phyloP scores from a whole-genome alignment of 2,329 filamentous ascomycete species.

The Zasmidium angulare region DNA sequence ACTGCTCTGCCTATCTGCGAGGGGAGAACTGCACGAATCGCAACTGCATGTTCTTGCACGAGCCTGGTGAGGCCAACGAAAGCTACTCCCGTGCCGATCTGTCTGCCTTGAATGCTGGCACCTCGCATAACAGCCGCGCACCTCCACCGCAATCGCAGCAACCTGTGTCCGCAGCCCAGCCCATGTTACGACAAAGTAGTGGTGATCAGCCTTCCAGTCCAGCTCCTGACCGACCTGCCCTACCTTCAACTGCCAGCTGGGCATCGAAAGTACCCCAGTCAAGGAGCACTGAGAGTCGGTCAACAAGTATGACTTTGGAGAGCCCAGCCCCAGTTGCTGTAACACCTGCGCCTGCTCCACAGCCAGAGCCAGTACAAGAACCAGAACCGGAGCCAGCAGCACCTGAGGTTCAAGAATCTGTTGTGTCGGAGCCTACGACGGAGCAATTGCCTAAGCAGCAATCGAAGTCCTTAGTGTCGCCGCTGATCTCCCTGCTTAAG shows the following conservation, averaged over 20 bases:
- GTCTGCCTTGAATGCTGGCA: constrained; percentile 89
- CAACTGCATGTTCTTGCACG: constrained; percentile 97
- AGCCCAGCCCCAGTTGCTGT: constrained; percentile 64
- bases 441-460: constrained; percentile 11
- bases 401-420: constrained; percentile 9
- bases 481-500: constrained; percentile 41
- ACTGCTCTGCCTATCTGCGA: constrained; percentile 94
- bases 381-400: constrained; percentile 7
- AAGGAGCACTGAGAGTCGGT: constrained; percentile 73
- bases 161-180: constrained; percentile 52
- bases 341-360: constrained; percentile 16
- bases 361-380: constrained; percentile 15
- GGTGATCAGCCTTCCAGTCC: constrained; percentile 31
- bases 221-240: constrained; percentile 73
- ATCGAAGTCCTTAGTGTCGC: constrained; percentile 20
- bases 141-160: constrained; percentile 52
- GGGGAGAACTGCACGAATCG: constrained; percentile 93
- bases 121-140: constrained; percentile 59
- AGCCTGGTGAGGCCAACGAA: constrained; percentile 96
- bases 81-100: constrained; percentile 93
- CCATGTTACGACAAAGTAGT: constrained; percentile 64
- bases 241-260: constrained; percentile 93
- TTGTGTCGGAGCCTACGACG: constrained; percentile 2
- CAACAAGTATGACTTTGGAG: constrained; percentile 76
- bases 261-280: constrained; percentile 68